phyloP scores from a whole-genome alignment of 164 flowering plant genomes.

The Magnolia sinica region DNA sequence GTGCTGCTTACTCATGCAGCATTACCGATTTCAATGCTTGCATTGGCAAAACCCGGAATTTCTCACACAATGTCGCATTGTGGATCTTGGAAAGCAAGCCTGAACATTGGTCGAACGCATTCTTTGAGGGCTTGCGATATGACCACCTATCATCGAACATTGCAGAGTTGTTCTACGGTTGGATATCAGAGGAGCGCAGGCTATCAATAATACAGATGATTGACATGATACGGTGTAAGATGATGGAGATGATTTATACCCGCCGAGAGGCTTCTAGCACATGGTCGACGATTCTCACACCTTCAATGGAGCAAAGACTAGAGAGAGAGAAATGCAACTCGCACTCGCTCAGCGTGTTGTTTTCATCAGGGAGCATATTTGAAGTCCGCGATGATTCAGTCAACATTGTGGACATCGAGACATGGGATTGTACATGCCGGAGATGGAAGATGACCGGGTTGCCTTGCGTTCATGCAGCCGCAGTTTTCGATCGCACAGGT shows the following conservation, averaged over 20 bases:
- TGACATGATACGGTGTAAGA: slow-evolving; percentile 8
- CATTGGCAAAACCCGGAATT: slow-evolving; percentile 50
- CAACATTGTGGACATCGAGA: slow-evolving; percentile 42
- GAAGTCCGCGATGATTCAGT: slow-evolving; percentile 46
- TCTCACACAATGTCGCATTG: slow-evolving; percentile 61
- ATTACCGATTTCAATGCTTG: slow-evolving; percentile 46
- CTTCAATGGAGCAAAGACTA: slow-evolving; percentile 45
- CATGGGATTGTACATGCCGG: slow-evolving; percentile 48
- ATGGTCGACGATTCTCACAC: slow-evolving; percentile 49
- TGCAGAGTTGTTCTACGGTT: slow-evolving; percentile 44
- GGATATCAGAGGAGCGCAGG: slow-evolving; percentile 7
- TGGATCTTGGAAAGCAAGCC: slow-evolving; percentile 71
- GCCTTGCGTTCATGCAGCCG: slow-evolving; percentile 69
- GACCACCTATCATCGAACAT: slow-evolving; percentile 71
- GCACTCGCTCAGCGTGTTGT: slow-evolving; percentile 36
- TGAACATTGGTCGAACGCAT: slow-evolving; percentile 76
- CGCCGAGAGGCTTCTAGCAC: slow-evolving; percentile 19
- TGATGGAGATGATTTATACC: slow-evolving; percentile 14
- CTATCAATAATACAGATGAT: slow-evolving; percentile 8
- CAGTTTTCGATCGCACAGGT: slow-evolving; percentile 42
- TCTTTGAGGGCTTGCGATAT: slow-evolving; percentile 64
- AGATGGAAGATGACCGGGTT: slow-evolving; percentile 51
- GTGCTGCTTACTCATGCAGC: slow-evolving; percentile 63
- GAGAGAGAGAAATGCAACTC: slow-evolving; percentile 38
- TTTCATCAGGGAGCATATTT: slow-evolving; percentile 45